Evolutionary conservation across 345 rosid species (phyloP).

Genomic region (Excoecaria agallocha): DNA sequence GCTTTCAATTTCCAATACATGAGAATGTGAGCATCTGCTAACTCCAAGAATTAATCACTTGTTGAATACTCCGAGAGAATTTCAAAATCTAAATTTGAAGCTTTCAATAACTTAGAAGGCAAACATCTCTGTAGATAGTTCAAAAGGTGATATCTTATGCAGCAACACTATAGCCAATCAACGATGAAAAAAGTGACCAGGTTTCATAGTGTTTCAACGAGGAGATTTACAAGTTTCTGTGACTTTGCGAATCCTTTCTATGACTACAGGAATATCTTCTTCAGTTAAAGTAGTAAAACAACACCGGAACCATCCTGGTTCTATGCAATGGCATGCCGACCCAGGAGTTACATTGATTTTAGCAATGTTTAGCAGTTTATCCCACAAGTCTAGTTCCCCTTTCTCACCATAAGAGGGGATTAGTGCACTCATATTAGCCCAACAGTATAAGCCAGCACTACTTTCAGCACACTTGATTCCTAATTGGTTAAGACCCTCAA

Average conservation of each 20-base stretch:
- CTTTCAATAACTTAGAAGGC: slow-evolving; percentile 12
- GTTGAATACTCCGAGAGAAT: slow-evolving; percentile 16
- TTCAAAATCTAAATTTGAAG: slow-evolving; percentile 6
- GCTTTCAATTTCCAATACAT: slow-evolving; percentile 11
- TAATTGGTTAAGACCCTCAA: slow-evolving; percentile 54
- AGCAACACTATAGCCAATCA: neutral
- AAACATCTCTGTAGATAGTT: neutral
- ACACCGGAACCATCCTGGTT: slow-evolving; percentile 95
- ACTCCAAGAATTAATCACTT: slow-evolving; percentile 17
- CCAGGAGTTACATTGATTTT: slow-evolving; percentile 90
- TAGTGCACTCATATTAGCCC: slow-evolving; percentile 86
- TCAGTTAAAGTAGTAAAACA: slow-evolving; percentile 64
- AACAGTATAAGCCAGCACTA: slow-evolving; percentile 70
- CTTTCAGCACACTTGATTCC: slow-evolving; percentile 64
- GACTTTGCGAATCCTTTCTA: slow-evolving; percentile 56
- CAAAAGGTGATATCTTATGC: neutral
- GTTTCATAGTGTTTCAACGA: slow-evolving; percentile 21
- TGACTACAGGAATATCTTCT: slow-evolving; percentile 61
- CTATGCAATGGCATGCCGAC: slow-evolving; percentile 84
- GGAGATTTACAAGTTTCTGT: slow-evolving; percentile 44
- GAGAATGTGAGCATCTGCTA: slow-evolving; percentile 19
- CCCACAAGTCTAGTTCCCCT: slow-evolving; percentile 83
- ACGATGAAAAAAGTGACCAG: neutral
- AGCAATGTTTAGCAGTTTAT: slow-evolving; percentile 62
- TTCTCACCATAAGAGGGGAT: slow-evolving; percentile 68